Evolutionary conservation across 768 basidiomycete species (phyloP).

Genomic region (Panellus pusillus): DNA sequence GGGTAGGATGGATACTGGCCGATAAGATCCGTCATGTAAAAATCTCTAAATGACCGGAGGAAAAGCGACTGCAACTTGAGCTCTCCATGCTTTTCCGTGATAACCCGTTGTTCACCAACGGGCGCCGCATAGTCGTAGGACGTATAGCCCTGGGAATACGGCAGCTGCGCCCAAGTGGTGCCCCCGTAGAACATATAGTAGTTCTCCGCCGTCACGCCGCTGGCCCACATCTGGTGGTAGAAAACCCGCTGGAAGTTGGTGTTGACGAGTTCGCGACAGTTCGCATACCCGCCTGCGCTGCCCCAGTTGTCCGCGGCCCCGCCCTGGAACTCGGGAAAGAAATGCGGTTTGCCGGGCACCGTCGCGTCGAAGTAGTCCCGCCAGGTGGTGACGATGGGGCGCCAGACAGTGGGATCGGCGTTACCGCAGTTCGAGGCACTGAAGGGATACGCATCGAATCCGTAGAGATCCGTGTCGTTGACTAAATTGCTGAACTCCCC

Average conservation of each 20-base stretch:
- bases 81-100: constrained; percentile 54
- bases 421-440: constrained; percentile 50
- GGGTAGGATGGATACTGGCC: constrained; percentile 26
- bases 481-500: constrained; percentile 40
- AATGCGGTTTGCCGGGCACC: constrained; percentile 11
- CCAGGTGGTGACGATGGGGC: constrained; percentile 11
- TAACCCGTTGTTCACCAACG: constrained; percentile 48
- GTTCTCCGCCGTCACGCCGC: constrained; percentile 57
- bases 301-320: constrained; percentile 62
- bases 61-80: constrained; percentile 59
- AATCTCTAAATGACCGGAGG: constrained; percentile 53
- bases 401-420: constrained; percentile 50
- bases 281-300: constrained; percentile 34
- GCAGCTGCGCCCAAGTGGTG: constrained; percentile 15
- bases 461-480: constrained; percentile 54
- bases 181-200: constrained; percentile 59
- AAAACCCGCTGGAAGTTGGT: constrained; percentile 57
- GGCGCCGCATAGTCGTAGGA: constrained; percentile 64
- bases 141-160: constrained; percentile 19
- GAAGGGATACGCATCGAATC: constrained; percentile 51
- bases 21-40: constrained; percentile 56
- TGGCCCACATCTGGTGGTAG: constrained; percentile 55
- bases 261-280: constrained; percentile 49
- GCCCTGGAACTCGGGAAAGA: constrained; percentile 41
- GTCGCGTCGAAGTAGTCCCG: constrained; percentile 11